Base-by-base conservation (phyloP, 2,329 filamentous ascomycete species). In the Fusarium acutatum region DNA sequence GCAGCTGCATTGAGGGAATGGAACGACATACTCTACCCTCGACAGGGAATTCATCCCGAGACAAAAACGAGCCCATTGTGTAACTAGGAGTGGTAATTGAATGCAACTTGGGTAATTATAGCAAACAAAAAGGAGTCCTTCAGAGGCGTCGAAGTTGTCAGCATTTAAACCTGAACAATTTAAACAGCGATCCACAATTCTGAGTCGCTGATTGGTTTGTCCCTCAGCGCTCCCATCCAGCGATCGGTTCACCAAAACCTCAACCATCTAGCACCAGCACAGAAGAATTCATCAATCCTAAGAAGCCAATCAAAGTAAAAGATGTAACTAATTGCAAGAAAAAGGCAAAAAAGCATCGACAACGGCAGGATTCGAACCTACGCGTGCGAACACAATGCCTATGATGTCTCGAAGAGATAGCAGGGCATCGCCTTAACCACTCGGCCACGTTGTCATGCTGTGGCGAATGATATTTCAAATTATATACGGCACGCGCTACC, bases 331-430 rank as follows among this genome's bases (percentile, higher is more conserved):
- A 12, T 15, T 4, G 3, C 2, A 17, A 32, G 9, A 10, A n/a
- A 20, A n/a, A 43, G 4, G 20, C 7, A n/a, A 37, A 32, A 28
- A 37, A 24, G 0, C 2, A 40, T 44, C 67, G 67, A 70, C 67
- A 69, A 69, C 67, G 66, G 67, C 67, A 69, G 67, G 67, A 69
- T 69, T 69, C 67, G 67, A 69, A 69, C 67, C 67, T 69, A 69
- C 67, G 67, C 67, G 67, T 69, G 67, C 67, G 67, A 69, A 69
- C 67, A 69, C 67, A 69, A 69, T 69, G 67, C 67, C 67, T 69
- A 44, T 70, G 46, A 70, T 69, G 54, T 53, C 67, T 59, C 18
- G 12, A 14, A 43, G 67, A 69, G 61, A 69, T 69, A 69, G 67
- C 67, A 69, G 67, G 67, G 67, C 67, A 69, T 69, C 67, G 67